phyloP scores from a whole-genome alignment of 2,329 filamentous ascomycete species.

The Aspergillus thermomutatus region DNA sequence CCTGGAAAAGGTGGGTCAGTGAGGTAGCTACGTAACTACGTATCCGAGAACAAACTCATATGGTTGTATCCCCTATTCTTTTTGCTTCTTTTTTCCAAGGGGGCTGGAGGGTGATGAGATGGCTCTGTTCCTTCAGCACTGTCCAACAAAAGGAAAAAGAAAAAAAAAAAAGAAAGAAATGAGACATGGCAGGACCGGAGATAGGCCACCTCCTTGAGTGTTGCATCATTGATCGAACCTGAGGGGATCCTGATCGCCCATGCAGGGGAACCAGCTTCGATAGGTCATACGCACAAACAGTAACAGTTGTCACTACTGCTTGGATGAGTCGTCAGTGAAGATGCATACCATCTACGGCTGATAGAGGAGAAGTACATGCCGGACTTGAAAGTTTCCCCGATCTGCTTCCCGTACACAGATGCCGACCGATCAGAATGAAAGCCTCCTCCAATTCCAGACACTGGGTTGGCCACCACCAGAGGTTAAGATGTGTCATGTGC shows the following conservation, averaged over 20 bases:
- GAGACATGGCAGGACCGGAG: neutral
- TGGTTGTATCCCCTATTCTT: neutral
- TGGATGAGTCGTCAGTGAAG: neutral
- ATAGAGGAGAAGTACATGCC: neutral
- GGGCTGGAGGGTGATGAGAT: neutral
- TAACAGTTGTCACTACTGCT: neutral
- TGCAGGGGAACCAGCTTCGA: neutral
- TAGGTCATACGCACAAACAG: neutral
- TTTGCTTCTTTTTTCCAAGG: neutral
- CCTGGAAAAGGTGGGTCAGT: neutral
- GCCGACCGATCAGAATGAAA: neutral
- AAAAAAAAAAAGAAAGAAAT: conserved; percentile 7
- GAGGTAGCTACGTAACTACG: neutral
- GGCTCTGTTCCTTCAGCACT: neutral
- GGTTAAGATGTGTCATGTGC: neutral
- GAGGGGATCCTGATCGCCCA: neutral
- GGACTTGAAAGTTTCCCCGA: neutral
- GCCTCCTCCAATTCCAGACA: neutral
- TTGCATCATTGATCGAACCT: neutral
- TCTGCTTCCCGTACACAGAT: neutral
- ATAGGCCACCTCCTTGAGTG: neutral
- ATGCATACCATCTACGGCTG: neutral
- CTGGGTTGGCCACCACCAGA: neutral
- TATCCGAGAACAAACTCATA: neutral
- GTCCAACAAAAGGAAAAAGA: neutral